Conservation (phyloP, 2,329 filamentous ascomycete genomes). For the Arthroderma uncinatum region DNA sequence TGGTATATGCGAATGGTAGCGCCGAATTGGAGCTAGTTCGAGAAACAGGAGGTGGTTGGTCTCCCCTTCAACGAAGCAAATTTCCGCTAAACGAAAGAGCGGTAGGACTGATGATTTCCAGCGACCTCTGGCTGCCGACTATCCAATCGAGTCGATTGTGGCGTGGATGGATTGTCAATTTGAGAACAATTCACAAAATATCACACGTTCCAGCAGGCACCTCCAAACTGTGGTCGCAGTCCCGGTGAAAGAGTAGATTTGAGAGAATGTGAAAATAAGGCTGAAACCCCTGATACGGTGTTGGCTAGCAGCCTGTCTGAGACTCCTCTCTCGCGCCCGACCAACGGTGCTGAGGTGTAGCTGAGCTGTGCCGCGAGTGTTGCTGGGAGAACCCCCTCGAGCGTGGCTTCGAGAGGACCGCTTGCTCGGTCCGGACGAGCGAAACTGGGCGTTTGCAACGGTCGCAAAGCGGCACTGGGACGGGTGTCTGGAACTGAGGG, state of each 20-base stretch:
- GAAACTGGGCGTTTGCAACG: neutral
- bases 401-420: neutral
- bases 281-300: neutral
- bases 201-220: neutral
- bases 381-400: neutral
- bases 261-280: neutral
- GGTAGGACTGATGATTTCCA: neutral
- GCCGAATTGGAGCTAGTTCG: neutral
- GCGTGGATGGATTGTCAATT: neutral
- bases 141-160: neutral
- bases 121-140: neutral
- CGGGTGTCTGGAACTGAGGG: neutral
- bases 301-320: neutral
- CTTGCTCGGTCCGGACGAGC: neutral
- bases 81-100: neutral
- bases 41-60: neutral
- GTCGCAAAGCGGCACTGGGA: slow-evolving; percentile 1
- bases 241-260: neutral
- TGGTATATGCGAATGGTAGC: neutral
- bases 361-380: neutral
- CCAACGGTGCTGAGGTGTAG: neutral
- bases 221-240: neutral
- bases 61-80: neutral
- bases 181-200: neutral
- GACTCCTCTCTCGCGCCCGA: neutral